These are phyloP conservation scores for Populus hybrid DNA, from an alignment of 441 rosid genomes.

Conservation along the genomic window DNA sequence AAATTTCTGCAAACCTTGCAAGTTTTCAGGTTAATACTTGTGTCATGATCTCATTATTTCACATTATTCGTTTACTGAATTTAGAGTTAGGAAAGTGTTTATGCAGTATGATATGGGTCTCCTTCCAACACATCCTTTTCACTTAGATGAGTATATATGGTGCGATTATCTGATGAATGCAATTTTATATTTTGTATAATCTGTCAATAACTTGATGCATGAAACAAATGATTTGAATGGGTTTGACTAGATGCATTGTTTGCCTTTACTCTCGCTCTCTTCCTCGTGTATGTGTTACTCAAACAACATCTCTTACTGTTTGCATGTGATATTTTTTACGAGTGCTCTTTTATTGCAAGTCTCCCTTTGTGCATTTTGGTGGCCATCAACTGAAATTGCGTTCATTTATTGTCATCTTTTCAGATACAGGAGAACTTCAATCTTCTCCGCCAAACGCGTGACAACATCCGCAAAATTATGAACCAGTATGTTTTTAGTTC, in stretches of 20 bases:
- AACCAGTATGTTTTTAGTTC: slow-evolving; percentile 36
- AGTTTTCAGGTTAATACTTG: slow-evolving; percentile 42
- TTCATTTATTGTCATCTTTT: slow-evolving; percentile 8
- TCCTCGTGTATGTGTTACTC: not conserved
- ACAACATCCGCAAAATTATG: slow-evolving; percentile 42
- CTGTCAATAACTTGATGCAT: not conserved
- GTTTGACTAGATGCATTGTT: not conserved
- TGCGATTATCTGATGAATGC: not conserved
- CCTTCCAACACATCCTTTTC: not conserved
- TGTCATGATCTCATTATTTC: not conserved
- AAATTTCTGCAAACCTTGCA: slow-evolving; percentile 54
- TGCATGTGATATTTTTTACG: not conserved
- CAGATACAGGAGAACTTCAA: slow-evolving; percentile 48
- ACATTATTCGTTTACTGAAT: not conserved
- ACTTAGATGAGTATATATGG: not conserved
- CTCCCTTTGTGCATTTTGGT: slow-evolving; percentile 4
- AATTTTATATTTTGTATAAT: not conserved
- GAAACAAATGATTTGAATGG: not conserved
- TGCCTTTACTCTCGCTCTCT: not conserved
- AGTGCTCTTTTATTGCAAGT: not conserved
- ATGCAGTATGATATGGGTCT: not conserved
- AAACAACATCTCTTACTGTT: not conserved
- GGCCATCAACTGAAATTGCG: slow-evolving; percentile 8
- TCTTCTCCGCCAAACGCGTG: slow-evolving; percentile 41
- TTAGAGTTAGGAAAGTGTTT: slow-evolving; percentile 5